phyloP scores from a whole-genome alignment of 129 eudicot species.

The Artemisia argyi region DNA sequence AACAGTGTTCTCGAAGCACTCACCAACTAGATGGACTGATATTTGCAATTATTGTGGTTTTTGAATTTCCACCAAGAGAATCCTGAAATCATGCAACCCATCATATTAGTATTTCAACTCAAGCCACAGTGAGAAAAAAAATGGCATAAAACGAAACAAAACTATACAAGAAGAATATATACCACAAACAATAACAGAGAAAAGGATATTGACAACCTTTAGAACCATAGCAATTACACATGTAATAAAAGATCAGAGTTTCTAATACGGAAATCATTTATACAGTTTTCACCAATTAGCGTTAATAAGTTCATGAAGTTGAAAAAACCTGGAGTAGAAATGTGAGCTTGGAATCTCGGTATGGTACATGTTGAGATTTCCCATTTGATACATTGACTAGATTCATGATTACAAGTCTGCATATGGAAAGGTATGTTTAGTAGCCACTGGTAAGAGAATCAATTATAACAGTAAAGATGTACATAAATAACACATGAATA shows the following conservation, averaged over 20 bases:
- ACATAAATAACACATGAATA: slow-evolving; percentile 14
- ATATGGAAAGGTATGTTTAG: slow-evolving; percentile 6
- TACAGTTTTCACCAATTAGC: not conserved
- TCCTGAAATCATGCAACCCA: slow-evolving; percentile 56
- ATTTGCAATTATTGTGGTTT: slow-evolving; percentile 92
- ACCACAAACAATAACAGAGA: too few relatives aligned
- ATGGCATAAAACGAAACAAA: not conserved
- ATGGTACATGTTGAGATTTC: slow-evolving; percentile 91
- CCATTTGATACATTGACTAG: slow-evolving; percentile 91
- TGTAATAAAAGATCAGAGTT: slow-evolving; percentile 10
- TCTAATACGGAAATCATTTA: slow-evolving; percentile 4
- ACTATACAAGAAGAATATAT: not conserved
- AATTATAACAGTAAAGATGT: slow-evolving; percentile 13
- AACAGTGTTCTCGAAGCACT: slow-evolving; percentile 34
- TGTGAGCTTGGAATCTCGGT: slow-evolving; percentile 95
- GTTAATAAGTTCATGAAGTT: slow-evolving; percentile 22
- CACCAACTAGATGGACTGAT: slow-evolving; percentile 91
- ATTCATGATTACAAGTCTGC: slow-evolving; percentile 97
- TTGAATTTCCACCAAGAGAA: slow-evolving; percentile 98
- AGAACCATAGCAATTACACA: not conserved
- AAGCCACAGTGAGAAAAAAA: not conserved
- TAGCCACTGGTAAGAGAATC: slow-evolving; percentile 14
- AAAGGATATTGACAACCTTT: too few relatives aligned
- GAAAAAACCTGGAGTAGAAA: slow-evolving; percentile 90
- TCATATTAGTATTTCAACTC: slow-evolving; percentile 24